Evolutionary conservation across 495 filamentous ascomycete genomes (phyloP).

Genomic region (Clavariopsis aquatica): DNA sequence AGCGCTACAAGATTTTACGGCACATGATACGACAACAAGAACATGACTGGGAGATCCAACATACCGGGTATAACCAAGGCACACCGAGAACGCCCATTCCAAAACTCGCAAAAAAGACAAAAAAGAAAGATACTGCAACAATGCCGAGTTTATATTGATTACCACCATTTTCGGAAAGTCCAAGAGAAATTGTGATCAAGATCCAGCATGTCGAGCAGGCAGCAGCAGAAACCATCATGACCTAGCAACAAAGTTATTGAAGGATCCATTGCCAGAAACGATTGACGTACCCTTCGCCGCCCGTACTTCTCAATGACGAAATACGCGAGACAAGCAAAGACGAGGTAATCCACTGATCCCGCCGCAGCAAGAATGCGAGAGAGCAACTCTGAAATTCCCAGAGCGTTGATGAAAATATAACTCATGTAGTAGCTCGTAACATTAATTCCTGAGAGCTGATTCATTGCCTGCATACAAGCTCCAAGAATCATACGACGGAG

Average conservation of each 20-base stretch:
- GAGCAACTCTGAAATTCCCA: slow-evolving; percentile 38
- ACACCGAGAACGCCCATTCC: slow-evolving; percentile 44
- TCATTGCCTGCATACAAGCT: slow-evolving; percentile 43
- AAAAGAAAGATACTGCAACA: slow-evolving; percentile 41
- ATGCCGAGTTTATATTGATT: slow-evolving; percentile 39
- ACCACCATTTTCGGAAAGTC: slow-evolving; percentile 35
- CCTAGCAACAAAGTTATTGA: slow-evolving; percentile 33
- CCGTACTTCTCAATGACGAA: slow-evolving; percentile 44
- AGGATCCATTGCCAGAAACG: slow-evolving; percentile 8
- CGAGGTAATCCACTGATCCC: slow-evolving; percentile 41
- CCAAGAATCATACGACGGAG: slow-evolving; percentile 41
- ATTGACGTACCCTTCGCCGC: slow-evolving; percentile 19
- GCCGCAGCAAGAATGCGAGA: slow-evolving; percentile 39
- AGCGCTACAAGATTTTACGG: too few species aligned
- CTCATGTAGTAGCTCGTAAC: slow-evolving; percentile 39
- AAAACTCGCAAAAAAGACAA: slow-evolving; percentile 40
- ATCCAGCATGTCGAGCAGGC: slow-evolving; percentile 44
- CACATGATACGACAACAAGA: background rate
- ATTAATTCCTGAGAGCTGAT: slow-evolving; percentile 38
- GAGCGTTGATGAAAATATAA: slow-evolving; percentile 41
- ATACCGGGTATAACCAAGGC: slow-evolving; percentile 41
- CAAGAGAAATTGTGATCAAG: slow-evolving; percentile 42
- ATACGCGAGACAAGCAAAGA: slow-evolving; percentile 42
- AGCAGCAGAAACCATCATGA: slow-evolving; percentile 42
- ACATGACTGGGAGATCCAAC: background rate